These are phyloP conservation scores for Alternaria triticimaculans DNA, from an alignment of 2,329 filamentous ascomycete genomes.

Conservation along the genomic window DNA sequence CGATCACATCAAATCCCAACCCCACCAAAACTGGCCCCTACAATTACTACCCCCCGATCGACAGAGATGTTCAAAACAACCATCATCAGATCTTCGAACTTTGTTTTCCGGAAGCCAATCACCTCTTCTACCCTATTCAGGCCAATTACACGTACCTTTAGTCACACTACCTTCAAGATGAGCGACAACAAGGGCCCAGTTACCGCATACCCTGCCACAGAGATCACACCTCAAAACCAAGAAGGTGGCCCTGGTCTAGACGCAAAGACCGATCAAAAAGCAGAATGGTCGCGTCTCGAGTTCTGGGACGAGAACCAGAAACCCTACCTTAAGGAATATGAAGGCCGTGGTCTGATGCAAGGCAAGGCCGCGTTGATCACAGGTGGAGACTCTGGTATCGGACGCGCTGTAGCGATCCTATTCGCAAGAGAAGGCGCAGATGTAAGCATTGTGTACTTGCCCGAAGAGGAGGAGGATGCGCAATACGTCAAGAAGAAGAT, in stretches of 20 bases:
- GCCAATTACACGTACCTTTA: neutral
- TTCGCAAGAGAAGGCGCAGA: constrained; percentile 81
- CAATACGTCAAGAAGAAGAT: constrained; percentile 73
- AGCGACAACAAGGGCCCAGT: constrained; percentile 20
- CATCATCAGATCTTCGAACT: neutral
- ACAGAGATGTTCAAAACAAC: neutral
- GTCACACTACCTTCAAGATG: constrained; percentile 13
- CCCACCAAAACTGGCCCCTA: constrained; percentile 7
- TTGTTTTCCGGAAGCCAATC: neutral
- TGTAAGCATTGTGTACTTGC: constrained; percentile 72
- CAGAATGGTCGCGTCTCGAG: constrained; percentile 28
- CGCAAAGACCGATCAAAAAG: constrained; percentile 21
- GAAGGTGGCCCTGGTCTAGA: constrained; percentile 26
- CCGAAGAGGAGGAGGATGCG: constrained; percentile 76
- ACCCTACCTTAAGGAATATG: constrained; percentile 30
- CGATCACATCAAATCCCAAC: constrained; percentile 8
- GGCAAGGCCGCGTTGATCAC: constrained; percentile 66
- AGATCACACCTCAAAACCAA: constrained; percentile 23
- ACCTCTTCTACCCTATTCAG: neutral
- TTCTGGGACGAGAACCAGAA: constrained; percentile 30
- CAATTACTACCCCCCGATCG: neutral
- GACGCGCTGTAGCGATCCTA: constrained; percentile 73
- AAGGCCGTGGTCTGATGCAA: constrained; percentile 27
- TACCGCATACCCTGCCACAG: constrained; percentile 26
- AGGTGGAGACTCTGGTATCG: constrained; percentile 79